phyloP scores from a whole-genome alignment of 768 basidiomycete species.

The Austroboletus eburneus region DNA sequence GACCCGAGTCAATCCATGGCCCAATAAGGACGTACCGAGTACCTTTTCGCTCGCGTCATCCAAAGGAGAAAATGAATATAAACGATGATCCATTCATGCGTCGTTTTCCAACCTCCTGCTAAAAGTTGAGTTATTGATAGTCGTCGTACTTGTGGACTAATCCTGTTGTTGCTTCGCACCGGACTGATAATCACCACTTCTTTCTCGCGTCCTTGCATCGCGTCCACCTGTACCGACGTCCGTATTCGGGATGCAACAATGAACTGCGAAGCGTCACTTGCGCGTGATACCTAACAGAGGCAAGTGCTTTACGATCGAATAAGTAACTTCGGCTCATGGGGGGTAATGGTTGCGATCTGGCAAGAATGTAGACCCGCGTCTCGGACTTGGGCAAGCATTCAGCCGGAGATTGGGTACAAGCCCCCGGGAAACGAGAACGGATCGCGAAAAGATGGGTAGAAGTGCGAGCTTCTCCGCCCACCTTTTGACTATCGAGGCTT shows the following conservation, averaged over 20 bases:
- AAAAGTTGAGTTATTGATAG: background rate
- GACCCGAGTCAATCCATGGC: too few species aligned
- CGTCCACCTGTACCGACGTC: slow-evolving; percentile 91
- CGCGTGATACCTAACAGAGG: slow-evolving; percentile 77
- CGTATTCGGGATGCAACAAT: slow-evolving; percentile 67
- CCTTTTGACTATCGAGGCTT: slow-evolving; percentile 76
- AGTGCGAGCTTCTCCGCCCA: slow-evolving; percentile 81
- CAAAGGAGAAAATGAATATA: too few species aligned
- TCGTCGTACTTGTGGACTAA: slow-evolving; percentile 31
- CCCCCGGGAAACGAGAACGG: background rate
- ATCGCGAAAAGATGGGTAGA: background rate
- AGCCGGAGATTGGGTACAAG: background rate
- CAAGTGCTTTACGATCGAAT: too few species aligned
- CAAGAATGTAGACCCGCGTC: slow-evolving; percentile 55
- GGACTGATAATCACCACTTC: slow-evolving; percentile 91
- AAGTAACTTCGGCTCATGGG: too few species aligned
- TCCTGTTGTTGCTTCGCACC: slow-evolving; percentile 87
- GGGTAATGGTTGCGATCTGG: slow-evolving; percentile 87
- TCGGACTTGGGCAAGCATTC: slow-evolving; percentile 51
- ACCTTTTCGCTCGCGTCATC: slow-evolving; percentile 88
- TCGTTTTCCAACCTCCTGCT: slow-evolving; percentile 89
- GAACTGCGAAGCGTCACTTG: slow-evolving; percentile 85
- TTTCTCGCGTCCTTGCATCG: slow-evolving; percentile 96
- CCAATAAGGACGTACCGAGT: slow-evolving; percentile 79
- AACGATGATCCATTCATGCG: slow-evolving; percentile 64